These are phyloP conservation scores for Coprinopsis cinerea DNA, from an alignment of 768 basidiomycete species.

Conservation along the genomic window DNA sequence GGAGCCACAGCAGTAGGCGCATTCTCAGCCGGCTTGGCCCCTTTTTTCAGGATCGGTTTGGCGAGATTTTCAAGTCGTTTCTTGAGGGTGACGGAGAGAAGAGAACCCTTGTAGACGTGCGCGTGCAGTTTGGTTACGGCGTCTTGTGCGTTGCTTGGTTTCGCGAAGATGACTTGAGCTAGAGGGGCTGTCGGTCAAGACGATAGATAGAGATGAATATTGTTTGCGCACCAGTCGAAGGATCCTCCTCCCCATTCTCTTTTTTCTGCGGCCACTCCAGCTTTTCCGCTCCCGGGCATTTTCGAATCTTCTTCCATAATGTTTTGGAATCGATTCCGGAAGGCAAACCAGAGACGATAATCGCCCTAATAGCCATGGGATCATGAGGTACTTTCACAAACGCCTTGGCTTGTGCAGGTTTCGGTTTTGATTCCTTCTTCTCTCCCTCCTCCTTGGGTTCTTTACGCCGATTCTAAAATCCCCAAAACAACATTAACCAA, in stretches of 20 bases:
- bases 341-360: conserved; percentile 73
- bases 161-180: conserved; percentile 74
- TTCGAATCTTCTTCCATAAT: conserved; percentile 85
- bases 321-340: conserved; percentile 52
- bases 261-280: conserved; percentile 62
- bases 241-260: conserved; percentile 40
- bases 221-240: conserved; percentile 39
- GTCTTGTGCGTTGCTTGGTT: conserved; percentile 58
- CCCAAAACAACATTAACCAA: conserved; percentile 4
- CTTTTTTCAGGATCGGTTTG: conserved; percentile 31
- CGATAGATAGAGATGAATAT: background rate
- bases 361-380: conserved; percentile 78
- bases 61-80: conserved; percentile 69
- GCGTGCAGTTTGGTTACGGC: conserved; percentile 82
- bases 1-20: conserved; percentile 36
- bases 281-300: conserved; percentile 69
- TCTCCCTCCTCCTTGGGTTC: conserved; percentile 41
- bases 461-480: conserved; percentile 1
- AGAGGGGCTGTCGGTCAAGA: background rate
- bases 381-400: conserved; percentile 43
- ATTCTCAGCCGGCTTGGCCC: conserved; percentile 19
- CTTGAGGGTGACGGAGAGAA: conserved; percentile 86
- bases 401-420: conserved; percentile 27
- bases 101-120: conserved; percentile 83
- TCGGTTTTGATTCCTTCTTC: conserved; percentile 35